phyloP scores from a whole-genome alignment of 371 early-diverging fungal genomes.

The Sporodiniella umbellata region DNA sequence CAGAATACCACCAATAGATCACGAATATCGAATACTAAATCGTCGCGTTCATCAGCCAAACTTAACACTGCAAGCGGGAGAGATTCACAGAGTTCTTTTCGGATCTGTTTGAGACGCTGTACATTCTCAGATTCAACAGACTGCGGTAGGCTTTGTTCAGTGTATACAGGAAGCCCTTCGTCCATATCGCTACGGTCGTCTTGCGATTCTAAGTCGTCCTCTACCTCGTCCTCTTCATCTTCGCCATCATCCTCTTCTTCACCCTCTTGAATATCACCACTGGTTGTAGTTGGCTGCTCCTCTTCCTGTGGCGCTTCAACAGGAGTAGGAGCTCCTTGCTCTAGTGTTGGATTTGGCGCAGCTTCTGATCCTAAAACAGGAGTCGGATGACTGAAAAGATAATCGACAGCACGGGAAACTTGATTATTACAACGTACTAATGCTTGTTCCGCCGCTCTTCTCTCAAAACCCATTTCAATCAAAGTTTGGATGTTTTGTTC shows the following conservation, averaged over 20 bases:
- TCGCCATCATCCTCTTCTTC: not conserved
- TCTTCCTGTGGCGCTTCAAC: not conserved
- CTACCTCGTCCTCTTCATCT: slow-evolving; percentile 2
- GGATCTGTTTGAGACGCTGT: slow-evolving; percentile 43
- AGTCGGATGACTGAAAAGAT: slow-evolving; percentile 80
- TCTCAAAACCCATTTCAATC: slow-evolving; percentile 88
- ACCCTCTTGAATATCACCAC: not conserved
- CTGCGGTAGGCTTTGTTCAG: not conserved
- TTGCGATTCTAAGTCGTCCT: slow-evolving; percentile 2
- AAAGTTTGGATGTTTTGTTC: slow-evolving; percentile 69
- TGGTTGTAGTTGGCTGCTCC: not conserved
- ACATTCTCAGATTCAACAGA: slow-evolving; percentile 20
- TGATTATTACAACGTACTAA: slow-evolving; percentile 77
- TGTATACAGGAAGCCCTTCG: not conserved
- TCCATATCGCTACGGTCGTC: slow-evolving; percentile 13
- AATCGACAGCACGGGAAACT: slow-evolving; percentile 86
- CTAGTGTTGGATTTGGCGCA: no score
- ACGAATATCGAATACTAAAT: slow-evolving; percentile 67
- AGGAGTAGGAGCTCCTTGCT: no score
- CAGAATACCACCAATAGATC: slow-evolving; percentile 57
- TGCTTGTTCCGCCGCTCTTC: slow-evolving; percentile 80
- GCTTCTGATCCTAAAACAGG: slow-evolving; percentile 22
- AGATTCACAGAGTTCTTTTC: slow-evolving; percentile 48
- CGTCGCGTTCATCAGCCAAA: slow-evolving; percentile 64
- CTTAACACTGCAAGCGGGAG: slow-evolving; percentile 52